Evolutionary conservation across 1,139 yeast genomes (phyloP), one percentile per base, ranked within the genome.

Genomic region (Pichia norvegensis): DNA sequence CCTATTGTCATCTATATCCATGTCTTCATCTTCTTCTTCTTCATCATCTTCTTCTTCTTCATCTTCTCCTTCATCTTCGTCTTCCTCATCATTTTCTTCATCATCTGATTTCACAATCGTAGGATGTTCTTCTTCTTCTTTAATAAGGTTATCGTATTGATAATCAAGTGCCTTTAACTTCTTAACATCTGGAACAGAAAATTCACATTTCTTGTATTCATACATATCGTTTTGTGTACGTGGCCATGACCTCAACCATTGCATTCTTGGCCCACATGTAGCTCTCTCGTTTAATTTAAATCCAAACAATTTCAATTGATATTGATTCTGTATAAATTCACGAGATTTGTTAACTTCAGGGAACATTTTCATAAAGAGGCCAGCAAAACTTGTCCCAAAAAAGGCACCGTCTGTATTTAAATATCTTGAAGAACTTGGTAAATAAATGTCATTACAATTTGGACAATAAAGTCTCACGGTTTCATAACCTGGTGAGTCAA

Each of bases 321-420:
- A 85, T 52, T 64, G 68, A 47, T 70, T 71, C 61, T 72, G 73
- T 54, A 76, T 76, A 61, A 76, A 76, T 60, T 68, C 72, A 49
- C 61, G 65, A 51, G 72, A 66, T 50, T 67, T 65, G 52, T 81
- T 85, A 46, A 90, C 78, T 54, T 87, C 97, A 7, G 95, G 90
- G 67, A 82, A 88, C 74, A 87, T 85, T 62, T 87, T 85, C 47
- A 92, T 78, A 57, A 92, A 84, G 53, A 92, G 74, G 2, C 96
- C 97, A 0, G 96, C 95, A 67, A 92, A 92, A 29, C 95, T 82
- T 1, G 97, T 87, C 8, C 98, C 98, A 68, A 94, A 92, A 59
- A 83, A 92, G 1, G 97, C 96, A 4, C 98, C 98, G 64, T 92
- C 98, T 43, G 92, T 79, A 60, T 85, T 85, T 52, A 85, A 69